These are phyloP conservation scores for Cystofilobasidium bisporidii DNA, from an alignment of 768 basidiomycete genomes.

Conservation along the genomic window DNA sequence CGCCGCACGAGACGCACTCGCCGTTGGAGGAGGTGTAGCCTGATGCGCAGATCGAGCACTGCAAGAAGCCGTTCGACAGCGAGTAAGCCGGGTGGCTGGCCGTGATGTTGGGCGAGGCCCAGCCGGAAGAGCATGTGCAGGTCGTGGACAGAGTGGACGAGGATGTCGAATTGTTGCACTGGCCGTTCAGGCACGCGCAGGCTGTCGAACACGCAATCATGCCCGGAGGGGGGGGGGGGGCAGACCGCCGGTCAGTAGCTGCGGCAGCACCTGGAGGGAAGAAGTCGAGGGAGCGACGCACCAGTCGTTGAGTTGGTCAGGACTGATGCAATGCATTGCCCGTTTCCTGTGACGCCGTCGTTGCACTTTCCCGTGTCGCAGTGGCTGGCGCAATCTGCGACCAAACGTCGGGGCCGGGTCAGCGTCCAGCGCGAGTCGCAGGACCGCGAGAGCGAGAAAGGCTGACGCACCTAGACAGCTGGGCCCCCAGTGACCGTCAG, in stretches of 20 bases:
- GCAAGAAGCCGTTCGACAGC: constrained; percentile 43
- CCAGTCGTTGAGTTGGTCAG: constrained; percentile 42
- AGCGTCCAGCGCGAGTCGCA: constrained; percentile 41
- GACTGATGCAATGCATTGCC: constrained; percentile 53
- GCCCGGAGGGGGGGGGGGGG: too few relatives aligned
- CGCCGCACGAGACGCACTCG: constrained; percentile 20
- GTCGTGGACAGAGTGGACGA: constrained; percentile 41
- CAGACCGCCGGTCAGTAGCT: too few relatives aligned
- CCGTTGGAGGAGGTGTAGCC: constrained; percentile 41
- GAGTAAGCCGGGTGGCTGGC: constrained; percentile 61
- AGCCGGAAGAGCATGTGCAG: constrained; percentile 65
- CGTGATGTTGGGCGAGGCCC: constrained; percentile 57
- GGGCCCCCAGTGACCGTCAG: constrained; percentile 63
- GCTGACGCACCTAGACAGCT: constrained; percentile 46
- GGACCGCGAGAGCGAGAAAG: constrained; percentile 44
- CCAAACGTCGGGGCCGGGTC: constrained; percentile 35
- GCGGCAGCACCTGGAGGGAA: too few relatives aligned
- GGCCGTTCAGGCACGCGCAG: constrained; percentile 76
- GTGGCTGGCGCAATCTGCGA: constrained; percentile 44
- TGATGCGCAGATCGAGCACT: constrained; percentile 55
- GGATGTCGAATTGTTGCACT: constrained; percentile 59
- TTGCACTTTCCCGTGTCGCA: constrained; percentile 48
- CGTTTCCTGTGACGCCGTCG: constrained; percentile 67
- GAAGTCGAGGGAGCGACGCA: constrained; percentile 12
- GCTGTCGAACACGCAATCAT: constrained; percentile 36